These are phyloP conservation scores for Diaporthe sp. DNA, from an alignment of 2,329 filamentous ascomycete species.

Conservation along the genomic window DNA sequence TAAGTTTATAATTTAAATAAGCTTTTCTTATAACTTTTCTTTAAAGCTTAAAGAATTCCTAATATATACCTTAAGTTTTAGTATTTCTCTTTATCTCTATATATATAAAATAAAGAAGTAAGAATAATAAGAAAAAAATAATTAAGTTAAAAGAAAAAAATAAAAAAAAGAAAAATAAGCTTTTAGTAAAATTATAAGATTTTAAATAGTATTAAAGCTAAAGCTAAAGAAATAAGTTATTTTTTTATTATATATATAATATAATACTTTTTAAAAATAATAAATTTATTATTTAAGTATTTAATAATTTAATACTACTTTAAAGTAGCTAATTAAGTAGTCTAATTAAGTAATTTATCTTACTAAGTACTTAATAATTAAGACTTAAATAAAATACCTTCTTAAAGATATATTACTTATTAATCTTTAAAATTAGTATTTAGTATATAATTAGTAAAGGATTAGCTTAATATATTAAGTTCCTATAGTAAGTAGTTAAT, in stretches of 20 bases:
- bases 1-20: neutral
- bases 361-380: neutral
- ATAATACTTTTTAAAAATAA: neutral
- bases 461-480: neutral
- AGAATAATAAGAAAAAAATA: neutral
- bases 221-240: too few relatives aligned
- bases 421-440: neutral
- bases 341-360: neutral
- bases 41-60: neutral
- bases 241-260: neutral
- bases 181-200: too few relatives aligned
- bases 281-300: neutral
- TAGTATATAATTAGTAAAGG: neutral
- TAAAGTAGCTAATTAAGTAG: neutral
- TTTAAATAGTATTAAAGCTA: too few relatives aligned
- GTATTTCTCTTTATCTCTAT: neutral
- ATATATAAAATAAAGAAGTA: neutral
- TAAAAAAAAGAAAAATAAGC: neutral
- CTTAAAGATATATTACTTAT: neutral
- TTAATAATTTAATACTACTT: neutral
- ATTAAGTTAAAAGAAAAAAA: neutral
- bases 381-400: neutral
- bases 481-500: neutral
- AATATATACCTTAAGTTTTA: neutral
- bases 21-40: neutral